These are phyloP conservation scores for Metroxylon sagu DNA, from an alignment of 176 grass and related monocot genomes.

Conservation along the genomic window DNA sequence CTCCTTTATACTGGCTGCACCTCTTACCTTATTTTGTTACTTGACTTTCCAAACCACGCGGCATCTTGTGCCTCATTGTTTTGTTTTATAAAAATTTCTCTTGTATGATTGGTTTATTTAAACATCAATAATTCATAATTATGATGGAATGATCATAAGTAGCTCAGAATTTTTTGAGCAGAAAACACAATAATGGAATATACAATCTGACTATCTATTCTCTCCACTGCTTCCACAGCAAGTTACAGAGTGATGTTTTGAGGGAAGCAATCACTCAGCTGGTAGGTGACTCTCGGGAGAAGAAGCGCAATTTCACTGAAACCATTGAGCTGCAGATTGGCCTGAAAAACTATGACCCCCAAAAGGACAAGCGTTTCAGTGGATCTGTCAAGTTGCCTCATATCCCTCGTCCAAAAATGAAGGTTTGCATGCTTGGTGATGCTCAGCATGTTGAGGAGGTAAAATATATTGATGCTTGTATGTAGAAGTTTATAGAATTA, in stretches of 20 bases:
- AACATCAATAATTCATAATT: too few species aligned
- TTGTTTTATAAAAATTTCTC: too few species aligned
- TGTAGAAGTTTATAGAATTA: too few species aligned
- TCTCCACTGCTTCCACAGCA: neutral
- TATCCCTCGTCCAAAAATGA: constrained; percentile 4
- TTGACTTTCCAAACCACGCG: too few species aligned
- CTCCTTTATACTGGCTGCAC: too few species aligned
- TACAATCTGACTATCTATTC: too few species aligned
- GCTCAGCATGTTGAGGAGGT: constrained; percentile 10
- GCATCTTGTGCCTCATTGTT: too few species aligned
- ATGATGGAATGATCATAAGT: too few species aligned
- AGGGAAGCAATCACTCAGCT: constrained; percentile 4
- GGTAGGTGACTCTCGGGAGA: neutral
- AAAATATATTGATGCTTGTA: neutral
- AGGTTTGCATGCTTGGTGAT: constrained; percentile 9
- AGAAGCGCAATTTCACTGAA: constrained; percentile 3
- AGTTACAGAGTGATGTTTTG: constrained; percentile 4
- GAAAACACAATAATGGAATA: too few species aligned
- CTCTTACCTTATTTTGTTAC: too few species aligned
- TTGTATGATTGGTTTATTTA: too few species aligned
- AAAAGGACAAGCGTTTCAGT: neutral
- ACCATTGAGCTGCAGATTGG: constrained; percentile 1
- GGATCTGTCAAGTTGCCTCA: constrained; percentile 2
- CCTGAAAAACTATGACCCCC: neutral
- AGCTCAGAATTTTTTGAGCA: too few species aligned